phyloP scores from a whole-genome alignment of 2,329 filamentous ascomycete genomes.

The Exophiala calicioides region DNA sequence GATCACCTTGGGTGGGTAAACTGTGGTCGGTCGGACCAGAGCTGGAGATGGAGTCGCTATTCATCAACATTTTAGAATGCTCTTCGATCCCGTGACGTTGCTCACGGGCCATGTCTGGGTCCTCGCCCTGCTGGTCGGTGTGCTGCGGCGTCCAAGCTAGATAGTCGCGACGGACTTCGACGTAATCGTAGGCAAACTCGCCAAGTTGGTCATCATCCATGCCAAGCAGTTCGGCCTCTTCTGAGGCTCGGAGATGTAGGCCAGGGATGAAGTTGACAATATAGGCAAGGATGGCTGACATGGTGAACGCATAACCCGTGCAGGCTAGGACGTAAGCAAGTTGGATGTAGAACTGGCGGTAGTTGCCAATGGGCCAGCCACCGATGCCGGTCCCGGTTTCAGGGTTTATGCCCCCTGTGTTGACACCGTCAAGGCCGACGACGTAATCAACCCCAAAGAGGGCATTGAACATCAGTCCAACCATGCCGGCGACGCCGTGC shows the following conservation, averaged over 20 bases:
- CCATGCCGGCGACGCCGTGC: constrained; percentile 80
- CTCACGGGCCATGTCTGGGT: constrained; percentile 57
- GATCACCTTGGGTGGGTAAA: constrained; percentile 26
- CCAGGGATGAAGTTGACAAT: constrained; percentile 71
- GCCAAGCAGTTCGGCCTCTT: constrained; percentile 69
- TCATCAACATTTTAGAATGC: constrained; percentile 63
- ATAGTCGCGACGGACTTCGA: constrained; percentile 54
- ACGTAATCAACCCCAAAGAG: constrained; percentile 76
- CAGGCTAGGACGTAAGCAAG: constrained; percentile 67
- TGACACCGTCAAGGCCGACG: constrained; percentile 69
- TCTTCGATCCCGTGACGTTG: constrained; percentile 62
- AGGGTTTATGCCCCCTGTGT: constrained; percentile 45
- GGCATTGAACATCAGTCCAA: constrained; percentile 76
- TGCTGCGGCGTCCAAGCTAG: constrained; percentile 53
- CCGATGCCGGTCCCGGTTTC: constrained; percentile 49
- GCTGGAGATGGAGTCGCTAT: constrained; percentile 7
- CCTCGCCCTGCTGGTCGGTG: constrained; percentile 39
- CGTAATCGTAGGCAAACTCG: constrained; percentile 55
- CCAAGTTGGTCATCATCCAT: constrained; percentile 56
- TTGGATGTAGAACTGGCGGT: constrained; percentile 70
- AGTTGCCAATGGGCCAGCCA: constrained; percentile 72
- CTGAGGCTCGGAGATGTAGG: constrained; percentile 65
- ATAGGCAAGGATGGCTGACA: constrained; percentile 70
- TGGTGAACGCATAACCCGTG: constrained; percentile 65
- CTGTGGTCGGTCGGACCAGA: constrained; percentile 6